A percentile compares a stretch with the other conserved stretches of the same genome.
These are phyloP conservation scores for Tulasnella sp. DNA, from an alignment of 768 basidiomycete species.

Conservation along the genomic window DNA sequence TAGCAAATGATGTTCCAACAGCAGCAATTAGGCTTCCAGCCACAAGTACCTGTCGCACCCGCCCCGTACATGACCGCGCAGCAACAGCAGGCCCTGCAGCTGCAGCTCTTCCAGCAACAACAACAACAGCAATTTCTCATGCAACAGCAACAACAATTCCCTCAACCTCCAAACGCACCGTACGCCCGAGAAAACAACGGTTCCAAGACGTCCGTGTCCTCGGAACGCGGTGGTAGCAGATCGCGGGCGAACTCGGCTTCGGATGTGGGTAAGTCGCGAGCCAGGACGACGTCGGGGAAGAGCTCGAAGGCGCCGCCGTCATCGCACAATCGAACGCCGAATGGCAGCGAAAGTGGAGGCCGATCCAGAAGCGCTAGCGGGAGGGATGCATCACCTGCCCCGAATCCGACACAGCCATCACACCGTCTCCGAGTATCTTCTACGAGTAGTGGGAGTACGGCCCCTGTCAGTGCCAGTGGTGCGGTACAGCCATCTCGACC, in stretches of 20 bases:
- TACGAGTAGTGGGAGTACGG: constrained; percentile 10
- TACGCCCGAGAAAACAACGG: constrained; percentile 70
- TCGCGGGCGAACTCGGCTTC: constrained; percentile 21
- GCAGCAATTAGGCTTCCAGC: constrained; percentile 27
- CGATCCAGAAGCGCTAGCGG: background rate
- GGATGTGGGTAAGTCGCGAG: constrained; percentile 36
- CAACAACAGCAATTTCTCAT: constrained; percentile 11
- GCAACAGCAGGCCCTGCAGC: constrained; percentile 17
- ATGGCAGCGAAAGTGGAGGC: constrained; percentile 19
- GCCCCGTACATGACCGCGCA: constrained; percentile 9
- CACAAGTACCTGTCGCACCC: constrained; percentile 17
- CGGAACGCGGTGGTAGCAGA: constrained; percentile 26
- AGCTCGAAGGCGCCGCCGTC: background rate
- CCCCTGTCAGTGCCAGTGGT: background rate
- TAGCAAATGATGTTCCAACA: constrained; percentile 73
- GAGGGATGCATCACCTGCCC: background rate
- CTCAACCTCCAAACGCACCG: constrained; percentile 36
- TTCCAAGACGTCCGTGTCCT: constrained; percentile 69
- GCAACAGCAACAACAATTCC: constrained; percentile 14
- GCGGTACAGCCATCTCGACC: constrained; percentile 21
- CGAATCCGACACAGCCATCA: constrained; percentile 7
- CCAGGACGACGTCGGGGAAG: constrained; percentile 38
- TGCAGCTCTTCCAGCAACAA: constrained; percentile 16
- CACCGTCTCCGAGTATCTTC: constrained; percentile 19
- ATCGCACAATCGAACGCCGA: constrained; percentile 7